Conservation (phyloP, 2,329 filamentous ascomycete genomes). For the Cladophialophora yegresii region DNA sequence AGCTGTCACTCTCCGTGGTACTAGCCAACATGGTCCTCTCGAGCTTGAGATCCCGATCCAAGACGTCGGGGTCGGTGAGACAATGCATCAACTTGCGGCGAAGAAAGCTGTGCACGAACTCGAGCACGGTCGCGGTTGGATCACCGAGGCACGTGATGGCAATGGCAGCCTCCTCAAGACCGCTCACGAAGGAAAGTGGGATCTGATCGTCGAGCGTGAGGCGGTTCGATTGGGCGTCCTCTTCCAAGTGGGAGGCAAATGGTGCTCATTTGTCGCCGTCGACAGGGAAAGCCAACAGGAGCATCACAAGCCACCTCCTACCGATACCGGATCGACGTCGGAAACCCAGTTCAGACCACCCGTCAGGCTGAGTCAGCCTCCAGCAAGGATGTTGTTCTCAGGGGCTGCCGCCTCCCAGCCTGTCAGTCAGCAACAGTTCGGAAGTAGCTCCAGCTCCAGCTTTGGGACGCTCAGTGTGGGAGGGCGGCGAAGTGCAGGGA, state of each 20-base stretch:
- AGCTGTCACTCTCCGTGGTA: constrained; percentile 61
- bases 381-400: not conserved
- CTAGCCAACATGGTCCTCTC: constrained; percentile 59
- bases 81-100: constrained; percentile 70
- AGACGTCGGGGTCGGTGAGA: constrained; percentile 51
- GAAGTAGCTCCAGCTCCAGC: not conserved
- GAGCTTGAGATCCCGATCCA: constrained; percentile 66
- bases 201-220: constrained; percentile 65
- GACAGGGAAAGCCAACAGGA: constrained; percentile 43
- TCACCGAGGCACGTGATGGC: constrained; percentile 54
- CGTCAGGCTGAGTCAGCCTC: not conserved
- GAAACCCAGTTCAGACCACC: not conserved
- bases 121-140: constrained; percentile 70
- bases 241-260: constrained; percentile 69
- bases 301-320: not conserved
- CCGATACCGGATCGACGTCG: not conserved
- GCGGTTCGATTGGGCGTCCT: constrained; percentile 65
- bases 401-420: not conserved
- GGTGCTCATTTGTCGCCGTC: constrained; percentile 72
- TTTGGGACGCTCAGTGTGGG: not conserved
- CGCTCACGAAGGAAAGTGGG: constrained; percentile 54
- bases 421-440: not conserved
- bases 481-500: too few relatives aligned
- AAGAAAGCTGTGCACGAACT: constrained; percentile 68
- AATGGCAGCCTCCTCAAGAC: constrained; percentile 52